These are phyloP conservation scores for Jackrogersella multiformis DNA, from an alignment of 495 filamentous ascomycete genomes.

Conservation along the genomic window DNA sequence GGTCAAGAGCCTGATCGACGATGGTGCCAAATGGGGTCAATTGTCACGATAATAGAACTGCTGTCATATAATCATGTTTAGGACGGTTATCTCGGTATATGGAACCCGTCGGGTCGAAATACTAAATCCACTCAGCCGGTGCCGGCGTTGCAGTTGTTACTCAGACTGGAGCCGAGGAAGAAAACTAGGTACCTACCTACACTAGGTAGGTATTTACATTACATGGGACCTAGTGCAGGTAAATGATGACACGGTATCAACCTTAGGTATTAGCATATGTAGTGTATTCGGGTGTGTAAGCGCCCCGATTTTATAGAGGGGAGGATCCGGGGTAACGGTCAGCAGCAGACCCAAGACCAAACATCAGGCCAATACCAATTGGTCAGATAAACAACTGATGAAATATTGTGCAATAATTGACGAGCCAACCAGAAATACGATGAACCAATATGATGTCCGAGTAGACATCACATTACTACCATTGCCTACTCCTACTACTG, in stretches of 20 bases:
- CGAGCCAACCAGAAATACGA: constrained; percentile 30
- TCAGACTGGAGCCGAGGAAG: constrained; percentile 25
- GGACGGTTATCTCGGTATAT: not conserved
- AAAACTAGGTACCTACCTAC: no score
- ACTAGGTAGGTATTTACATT: no score
- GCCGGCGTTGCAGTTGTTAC: constrained; percentile 13
- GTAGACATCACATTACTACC: constrained; percentile 8
- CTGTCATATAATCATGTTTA: not conserved
- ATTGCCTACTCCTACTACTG: not conserved
- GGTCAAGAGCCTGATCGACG: constrained; percentile 7
- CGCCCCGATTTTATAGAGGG: constrained; percentile 28
- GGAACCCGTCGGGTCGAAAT: constrained; percentile 15
- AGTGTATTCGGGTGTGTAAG: constrained; percentile 14
- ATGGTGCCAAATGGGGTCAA: not conserved
- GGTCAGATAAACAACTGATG: constrained; percentile 29
- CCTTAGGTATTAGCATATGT: no score
- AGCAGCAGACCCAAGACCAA: constrained; percentile 3
- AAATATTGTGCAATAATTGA: constrained; percentile 40
- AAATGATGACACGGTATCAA: constrained; percentile 33
- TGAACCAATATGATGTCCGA: not conserved
- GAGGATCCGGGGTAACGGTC: constrained; percentile 40
- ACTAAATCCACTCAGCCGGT: constrained; percentile 14
- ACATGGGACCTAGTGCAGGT: not conserved
- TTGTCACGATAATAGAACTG: constrained; percentile 5
- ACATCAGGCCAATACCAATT: constrained; percentile 14